Percentiles rank a stretch among this genome's conserved stretches.
phyloP scores from a whole-genome alignment of 768 basidiomycete species.

The Gymnopilus dilepis region DNA sequence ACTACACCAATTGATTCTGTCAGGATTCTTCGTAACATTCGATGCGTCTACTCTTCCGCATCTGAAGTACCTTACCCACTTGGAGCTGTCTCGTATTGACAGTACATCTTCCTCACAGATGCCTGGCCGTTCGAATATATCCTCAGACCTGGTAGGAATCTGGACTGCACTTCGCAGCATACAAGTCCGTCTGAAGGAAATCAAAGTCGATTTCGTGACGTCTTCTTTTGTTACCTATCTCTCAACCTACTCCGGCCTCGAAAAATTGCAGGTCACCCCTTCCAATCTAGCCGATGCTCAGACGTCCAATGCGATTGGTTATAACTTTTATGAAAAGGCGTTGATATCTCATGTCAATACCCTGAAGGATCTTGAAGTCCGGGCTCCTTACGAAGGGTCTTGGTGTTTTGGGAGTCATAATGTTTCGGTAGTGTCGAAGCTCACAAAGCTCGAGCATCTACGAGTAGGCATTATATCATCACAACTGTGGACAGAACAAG shows the following conservation, averaged over 20 bases:
- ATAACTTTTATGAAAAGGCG: neutral
- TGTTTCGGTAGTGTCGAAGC: neutral
- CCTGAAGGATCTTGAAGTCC: neutral
- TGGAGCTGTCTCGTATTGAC: neutral
- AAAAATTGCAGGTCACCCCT: neutral
- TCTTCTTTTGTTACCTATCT: conserved; percentile 2
- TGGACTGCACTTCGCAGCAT: neutral
- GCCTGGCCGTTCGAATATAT: too few relatives aligned
- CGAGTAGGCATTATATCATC: neutral
- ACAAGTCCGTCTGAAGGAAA: conserved; percentile 1
- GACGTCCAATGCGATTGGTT: neutral
- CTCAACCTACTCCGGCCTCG: conserved; percentile 9
- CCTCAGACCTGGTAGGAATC: neutral
- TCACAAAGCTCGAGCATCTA: neutral
- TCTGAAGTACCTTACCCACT: neutral
- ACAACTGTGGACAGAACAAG: neutral
- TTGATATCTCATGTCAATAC: neutral
- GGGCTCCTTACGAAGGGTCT: neutral
- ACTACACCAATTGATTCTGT: neutral
- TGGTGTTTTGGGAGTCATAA: conserved; percentile 15
- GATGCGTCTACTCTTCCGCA: neutral
- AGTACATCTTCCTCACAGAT: too few relatives aligned
- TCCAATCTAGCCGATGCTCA: neutral
- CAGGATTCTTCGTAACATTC: neutral
- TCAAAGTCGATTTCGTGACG: neutral